These are phyloP conservation scores for Taiozyma sp. DNA, from an alignment of 1,139 yeast species.

Conservation along the genomic window DNA sequence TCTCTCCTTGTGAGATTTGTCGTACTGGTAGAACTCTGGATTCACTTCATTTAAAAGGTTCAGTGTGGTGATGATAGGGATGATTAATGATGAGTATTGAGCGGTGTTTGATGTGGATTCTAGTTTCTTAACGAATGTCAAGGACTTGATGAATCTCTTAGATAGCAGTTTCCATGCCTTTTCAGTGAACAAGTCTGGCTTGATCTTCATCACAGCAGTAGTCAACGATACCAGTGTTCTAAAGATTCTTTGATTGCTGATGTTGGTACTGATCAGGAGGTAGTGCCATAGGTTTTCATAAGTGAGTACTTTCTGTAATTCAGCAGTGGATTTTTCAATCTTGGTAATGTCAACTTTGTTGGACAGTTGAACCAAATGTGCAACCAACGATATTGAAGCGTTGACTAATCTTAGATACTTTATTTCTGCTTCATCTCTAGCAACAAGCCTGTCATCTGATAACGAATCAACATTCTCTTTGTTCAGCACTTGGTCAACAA, in stretches of 20 bases:
- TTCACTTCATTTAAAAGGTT: constrained; percentile 35
- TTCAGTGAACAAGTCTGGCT: constrained; percentile 22
- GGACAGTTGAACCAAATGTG: constrained; percentile 29
- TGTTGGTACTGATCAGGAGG: constrained; percentile 24
- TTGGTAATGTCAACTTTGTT: constrained; percentile 10
- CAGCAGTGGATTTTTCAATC: constrained; percentile 10
- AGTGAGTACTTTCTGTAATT: constrained; percentile 30
- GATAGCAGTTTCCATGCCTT: constrained; percentile 39
- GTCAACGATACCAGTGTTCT: constrained; percentile 38
- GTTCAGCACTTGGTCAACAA: constrained; percentile 44
- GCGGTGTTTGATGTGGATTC: constrained; percentile 28
- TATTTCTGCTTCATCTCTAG: constrained; percentile 59
- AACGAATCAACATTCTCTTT: constrained; percentile 57
- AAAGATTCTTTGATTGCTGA: constrained; percentile 40
- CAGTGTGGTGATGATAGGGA: constrained; percentile 46
- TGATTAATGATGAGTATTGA: constrained; percentile 38
- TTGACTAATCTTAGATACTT: constrained; percentile 59
- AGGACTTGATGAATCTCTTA: constrained; percentile 45
- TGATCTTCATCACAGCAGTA: constrained; percentile 20
- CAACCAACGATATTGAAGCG: constrained; percentile 46
- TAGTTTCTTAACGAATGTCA: constrained; percentile 35
- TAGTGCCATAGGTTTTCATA: constrained; percentile 42
- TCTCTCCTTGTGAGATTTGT: constrained; percentile 38
- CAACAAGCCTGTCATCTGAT: constrained; percentile 70
- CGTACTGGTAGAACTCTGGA: constrained; percentile 47